Conservation (phyloP, 2,329 filamentous ascomycete species). For the Aspergillus neoniger region DNA sequence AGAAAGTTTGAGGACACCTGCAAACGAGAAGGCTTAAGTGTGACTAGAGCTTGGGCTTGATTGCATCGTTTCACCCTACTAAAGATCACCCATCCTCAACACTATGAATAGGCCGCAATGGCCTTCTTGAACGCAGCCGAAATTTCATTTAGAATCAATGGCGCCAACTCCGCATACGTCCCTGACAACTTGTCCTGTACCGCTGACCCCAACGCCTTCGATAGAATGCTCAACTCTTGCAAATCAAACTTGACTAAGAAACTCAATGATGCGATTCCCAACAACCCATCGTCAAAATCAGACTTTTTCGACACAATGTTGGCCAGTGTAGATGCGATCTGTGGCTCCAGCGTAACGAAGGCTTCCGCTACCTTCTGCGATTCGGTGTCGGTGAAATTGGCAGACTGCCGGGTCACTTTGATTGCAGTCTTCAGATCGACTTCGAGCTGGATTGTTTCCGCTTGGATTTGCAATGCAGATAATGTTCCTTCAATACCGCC, state of each 20-base stretch:
- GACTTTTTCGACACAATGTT: constrained; percentile 22
- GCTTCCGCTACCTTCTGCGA: constrained; percentile 16
- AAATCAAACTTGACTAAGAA: constrained; percentile 22
- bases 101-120: constrained; percentile 13
- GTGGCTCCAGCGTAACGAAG: constrained; percentile 20
- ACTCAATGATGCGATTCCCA: constrained; percentile 20
- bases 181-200: constrained; percentile 18
- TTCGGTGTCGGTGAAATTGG: constrained; percentile 21
- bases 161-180: constrained; percentile 19
- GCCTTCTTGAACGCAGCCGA: constrained; percentile 19
- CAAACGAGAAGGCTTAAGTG: too few relatives aligned
- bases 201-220: constrained; percentile 17
- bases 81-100: too few relatives aligned
- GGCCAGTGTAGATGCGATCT: constrained; percentile 21
- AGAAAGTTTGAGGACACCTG: too few relatives aligned
- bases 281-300: constrained; percentile 20
- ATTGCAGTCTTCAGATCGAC: constrained; percentile 17
- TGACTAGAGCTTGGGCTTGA: rapidly evolving
- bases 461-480: constrained; percentile 21
- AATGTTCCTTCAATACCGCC: constrained; percentile 19
- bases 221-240: constrained; percentile 16
- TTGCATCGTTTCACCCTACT: too few relatives aligned
- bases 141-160: constrained; percentile 19
- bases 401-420: constrained; percentile 7
- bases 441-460: constrained; percentile 13